Evolutionary conservation across 768 basidiomycete genomes (phyloP), one percentile per base, ranked within the genome.

Genomic region (Mycena chlorophos): DNA sequence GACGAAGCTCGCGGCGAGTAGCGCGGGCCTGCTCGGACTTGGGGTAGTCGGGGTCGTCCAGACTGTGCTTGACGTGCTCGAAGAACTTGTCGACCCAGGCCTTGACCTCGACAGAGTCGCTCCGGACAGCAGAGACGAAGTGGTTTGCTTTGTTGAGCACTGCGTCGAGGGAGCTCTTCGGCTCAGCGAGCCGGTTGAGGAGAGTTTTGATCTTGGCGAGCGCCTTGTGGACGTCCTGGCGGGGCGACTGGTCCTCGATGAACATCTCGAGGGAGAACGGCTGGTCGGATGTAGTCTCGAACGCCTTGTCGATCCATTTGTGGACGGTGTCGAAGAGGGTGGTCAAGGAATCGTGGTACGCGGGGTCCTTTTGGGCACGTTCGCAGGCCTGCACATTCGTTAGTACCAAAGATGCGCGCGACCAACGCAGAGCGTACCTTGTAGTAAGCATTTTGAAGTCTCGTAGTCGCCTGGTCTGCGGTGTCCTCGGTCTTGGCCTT

Each of bases 301-400:
- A 71, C 0, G 79, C 73, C 34, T 71, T 68, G 54, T 80, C 73
- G 28, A 88, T 63, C 68, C 88, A 85, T 55, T 83, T 82, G 57
- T 84, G 79, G 2, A 81, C 65, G 46, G 83, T 73, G 45, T 71
- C 69, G 61, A 89, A 83, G 26, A 89, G 66, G 2, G 82, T 85
- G 39, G 80, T 71, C 42, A 90, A 69, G 1, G 87, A 71, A 2
- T 76, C 69, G 50, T 78, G 79, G 55, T 88, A 90, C 8, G 79
- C 73, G 5, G 79, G 71, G 60, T 89, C 84, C 8, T 76, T 75
- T 57, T 85, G 83, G 1, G 86, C 86, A 25, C 84, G 82, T 51
- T 86, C 83, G 61, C 78, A 83, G 6, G 88, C 76, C 88, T 87
- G 51, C 1, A 1, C 1, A 20, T 8, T 22, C n/a, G n/a, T n/a